A percentile compares a stretch with the other conserved stretches of the same genome.
phyloP scores from a whole-genome alignment of 73 alveolate species.

The Stentor coeruleus region DNA sequence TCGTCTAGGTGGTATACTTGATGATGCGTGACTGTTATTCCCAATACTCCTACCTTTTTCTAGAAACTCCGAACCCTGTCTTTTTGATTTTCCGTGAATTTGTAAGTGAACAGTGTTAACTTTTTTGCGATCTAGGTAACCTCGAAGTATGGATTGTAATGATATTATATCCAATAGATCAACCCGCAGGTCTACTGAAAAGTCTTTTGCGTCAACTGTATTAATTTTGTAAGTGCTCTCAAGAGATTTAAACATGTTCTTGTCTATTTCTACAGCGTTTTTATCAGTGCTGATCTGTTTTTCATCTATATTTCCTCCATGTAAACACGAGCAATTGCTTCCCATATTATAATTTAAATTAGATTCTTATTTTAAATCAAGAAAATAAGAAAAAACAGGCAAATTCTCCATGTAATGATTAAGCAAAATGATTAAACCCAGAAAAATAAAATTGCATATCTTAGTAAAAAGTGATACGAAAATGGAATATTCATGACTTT shows the following conservation, averaged over 20 bases:
- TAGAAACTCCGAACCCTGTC: no score
- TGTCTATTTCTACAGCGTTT: neutral
- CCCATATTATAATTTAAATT: no score
- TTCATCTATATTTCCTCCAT: neutral
- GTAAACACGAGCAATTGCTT: neutral
- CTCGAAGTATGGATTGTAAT: neutral
- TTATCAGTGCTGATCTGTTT: neutral
- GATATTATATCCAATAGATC: neutral
- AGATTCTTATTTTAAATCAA: no score
- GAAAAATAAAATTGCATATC: no score
- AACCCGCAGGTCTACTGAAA: neutral
- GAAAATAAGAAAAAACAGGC: no score
- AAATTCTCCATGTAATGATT: no score
- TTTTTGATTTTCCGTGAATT: no score
- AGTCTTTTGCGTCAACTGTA: neutral
- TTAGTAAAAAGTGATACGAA: no score
- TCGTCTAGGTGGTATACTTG: neutral
- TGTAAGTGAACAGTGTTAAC: neutral
- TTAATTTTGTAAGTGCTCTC: no score
- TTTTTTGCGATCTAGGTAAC: neutral
- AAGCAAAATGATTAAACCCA: no score
- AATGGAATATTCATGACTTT: no score
- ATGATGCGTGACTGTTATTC: neutral
- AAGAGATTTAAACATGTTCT: neutral
- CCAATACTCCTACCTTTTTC: no score